Evolutionary conservation across 192 early-diverging fungal genomes (phyloP), one percentile per base, ranked within the genome.

Genomic region (Martensiomyces pterosporus): DNA sequence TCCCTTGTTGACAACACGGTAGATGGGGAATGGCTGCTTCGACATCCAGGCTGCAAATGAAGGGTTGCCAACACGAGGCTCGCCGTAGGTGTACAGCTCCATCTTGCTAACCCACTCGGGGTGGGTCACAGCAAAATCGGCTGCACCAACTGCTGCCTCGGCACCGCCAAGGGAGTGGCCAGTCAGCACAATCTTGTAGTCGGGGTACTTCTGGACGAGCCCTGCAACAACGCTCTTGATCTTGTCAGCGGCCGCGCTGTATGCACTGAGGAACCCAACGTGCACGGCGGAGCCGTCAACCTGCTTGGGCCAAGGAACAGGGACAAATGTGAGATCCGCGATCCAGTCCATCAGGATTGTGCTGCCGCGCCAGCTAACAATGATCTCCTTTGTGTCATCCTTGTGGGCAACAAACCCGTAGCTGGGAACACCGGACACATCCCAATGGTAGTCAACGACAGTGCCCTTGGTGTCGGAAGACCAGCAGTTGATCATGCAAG

Each of bases 81-180:
- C 55, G 2, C 75, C 75, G 29, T 67, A 60, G 2, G 67, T 70
- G 40, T 59, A 61, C 17, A 71, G 24, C 5, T 34, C 36, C 24
- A 70, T 21, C 14, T 55, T 52, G 5, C 40, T 42, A 18, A 60
- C 34, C 0, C 61, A 17, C 8, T 58, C 47, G 7, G 63, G 59
- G 24, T 41, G 19, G 7, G 22, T 37, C 7, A 55, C 34, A 2
- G 60, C 61, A 14, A 71, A n/a, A 24, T 69, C 66, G 29, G 60
- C 36, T 22, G 65, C 10, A 9, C 47, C 55, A 7, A 77, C 34
- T 3, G 64, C 29, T n/a, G 75, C 67, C 16, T 55, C 45, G 3
- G 75, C 63, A 5, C 66, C 73, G 5, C 73, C 73, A 21, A 69
- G 43, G 6, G 73, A 76, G 41, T 71, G 67, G 1, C 75, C 75